A percentile compares a stretch with the other conserved stretches of the same genome.
phyloP scores from a whole-genome alignment of 441 rosid genomes.

The Manihot esculenta region DNA sequence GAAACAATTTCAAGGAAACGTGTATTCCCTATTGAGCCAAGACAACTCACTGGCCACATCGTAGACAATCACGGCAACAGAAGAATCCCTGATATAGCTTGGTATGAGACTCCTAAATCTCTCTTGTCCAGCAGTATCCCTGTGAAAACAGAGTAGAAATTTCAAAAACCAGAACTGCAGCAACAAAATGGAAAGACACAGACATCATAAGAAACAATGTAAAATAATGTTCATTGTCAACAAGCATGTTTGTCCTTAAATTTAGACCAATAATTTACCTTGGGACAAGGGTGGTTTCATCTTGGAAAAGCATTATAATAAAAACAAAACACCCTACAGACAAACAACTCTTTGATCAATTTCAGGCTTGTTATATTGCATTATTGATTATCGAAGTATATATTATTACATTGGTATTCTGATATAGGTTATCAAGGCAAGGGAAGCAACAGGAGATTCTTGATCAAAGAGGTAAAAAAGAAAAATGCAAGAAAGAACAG shows the following conservation, averaged over 20 bases:
- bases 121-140: conserved; percentile 96
- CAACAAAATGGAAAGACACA: neutral
- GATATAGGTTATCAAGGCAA: no score
- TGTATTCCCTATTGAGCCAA: neutral
- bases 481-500: no score
- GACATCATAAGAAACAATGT: neutral
- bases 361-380: no score
- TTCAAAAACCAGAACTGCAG: conserved; percentile 9
- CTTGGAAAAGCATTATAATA: neutral
- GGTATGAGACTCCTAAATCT: conserved; percentile 95
- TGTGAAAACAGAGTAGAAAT: conserved; percentile 25
- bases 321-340: neutral
- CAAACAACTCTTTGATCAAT: neutral
- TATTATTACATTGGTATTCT: no score
- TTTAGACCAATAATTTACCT: neutral
- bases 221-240: neutral
- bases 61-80: conserved; percentile 63
- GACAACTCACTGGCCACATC: conserved; percentile 24
- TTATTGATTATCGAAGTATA: no score
- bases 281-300: neutral
- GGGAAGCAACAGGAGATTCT: no score
- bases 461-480: no score
- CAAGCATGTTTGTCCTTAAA: neutral
- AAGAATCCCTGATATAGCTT: conserved; percentile 87
- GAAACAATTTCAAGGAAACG: neutral